Evolutionary conservation across 192 early-diverging fungal species (phyloP), one percentile per base, ranked within the genome.

Genomic region (Oehlia diaphana): DNA sequence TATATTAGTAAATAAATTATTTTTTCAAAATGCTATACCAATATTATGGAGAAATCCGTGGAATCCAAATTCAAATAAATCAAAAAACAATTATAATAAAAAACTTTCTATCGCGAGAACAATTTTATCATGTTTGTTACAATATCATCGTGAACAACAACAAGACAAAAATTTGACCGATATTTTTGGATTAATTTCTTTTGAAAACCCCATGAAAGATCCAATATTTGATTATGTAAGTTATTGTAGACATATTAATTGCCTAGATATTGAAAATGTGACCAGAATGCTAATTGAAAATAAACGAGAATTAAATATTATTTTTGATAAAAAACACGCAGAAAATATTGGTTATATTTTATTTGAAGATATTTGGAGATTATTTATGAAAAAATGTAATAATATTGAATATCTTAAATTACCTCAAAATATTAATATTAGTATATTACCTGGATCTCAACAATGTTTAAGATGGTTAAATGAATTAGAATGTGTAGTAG

Each of bases 1-100:
- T 68, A 68, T 68, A 26, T 68, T 68, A 37, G 66, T 68, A 28
- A 68, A 26, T 68, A 68, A 37, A 68, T 21, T 26, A 19, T 68
- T 28, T 28, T 68, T 28, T 68, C 28, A 68, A 21, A 68, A 37
- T 68, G 28, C 66, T 6, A 68, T 68, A 5, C 28, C 26, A 68
- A 33, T 37, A 37, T 28, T 68, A 28, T 68, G 66, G 66, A 68
- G 35, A 21, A 68, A 68, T 68, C 66, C 66, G 2, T 68, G 53
- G 53, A 58, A 58, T 58, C 53, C 53, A 6, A 58, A 21, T 21
- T 21, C 53, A 21, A 58, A 58, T 58, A 58, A 58, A 58, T 58
- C 19, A 6, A 58, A 58, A 21, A 58, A 58, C 4, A 58, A 58
- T 58, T 21, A 19, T 58, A 21, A 58, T 58, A 58, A 58, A 58